These are phyloP conservation scores for Aspergillus aculeatus DNA, from an alignment of 2,329 filamentous ascomycete species.

Conservation along the genomic window DNA sequence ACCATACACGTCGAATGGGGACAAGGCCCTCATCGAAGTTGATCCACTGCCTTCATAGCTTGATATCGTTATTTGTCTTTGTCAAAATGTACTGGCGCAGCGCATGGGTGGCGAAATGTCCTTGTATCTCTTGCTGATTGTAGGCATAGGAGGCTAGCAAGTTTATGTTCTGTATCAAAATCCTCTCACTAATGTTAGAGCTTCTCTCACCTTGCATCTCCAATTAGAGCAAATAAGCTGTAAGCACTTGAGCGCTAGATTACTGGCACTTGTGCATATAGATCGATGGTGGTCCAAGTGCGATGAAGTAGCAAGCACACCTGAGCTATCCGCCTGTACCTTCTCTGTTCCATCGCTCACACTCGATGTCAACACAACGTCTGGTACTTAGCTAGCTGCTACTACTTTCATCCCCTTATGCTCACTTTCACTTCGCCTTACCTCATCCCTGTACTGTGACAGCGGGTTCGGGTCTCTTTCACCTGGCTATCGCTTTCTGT, in stretches of 20 bases:
- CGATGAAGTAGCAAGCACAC: neutral
- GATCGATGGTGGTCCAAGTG: neutral
- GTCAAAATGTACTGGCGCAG: neutral
- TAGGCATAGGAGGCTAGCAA: neutral
- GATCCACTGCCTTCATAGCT: constrained; percentile 22
- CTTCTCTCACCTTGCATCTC: neutral
- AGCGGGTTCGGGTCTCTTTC: neutral
- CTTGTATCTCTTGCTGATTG: neutral
- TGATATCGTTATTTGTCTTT: neutral
- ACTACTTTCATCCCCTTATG: neutral
- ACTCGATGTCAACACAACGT: neutral
- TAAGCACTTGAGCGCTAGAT: no score
- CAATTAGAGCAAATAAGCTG: no score
- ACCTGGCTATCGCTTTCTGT: neutral
- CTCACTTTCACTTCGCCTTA: neutral
- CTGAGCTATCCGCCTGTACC: neutral
- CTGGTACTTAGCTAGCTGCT: neutral
- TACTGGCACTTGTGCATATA: neutral
- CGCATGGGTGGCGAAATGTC: neutral
- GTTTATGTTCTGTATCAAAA: neutral
- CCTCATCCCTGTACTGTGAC: neutral
- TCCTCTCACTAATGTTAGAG: neutral
- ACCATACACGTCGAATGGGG: constrained; percentile 16
- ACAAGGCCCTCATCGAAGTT: constrained; percentile 23
- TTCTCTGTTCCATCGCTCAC: neutral